phyloP scores from a whole-genome alignment of 352 stramenopile genomes.

The Phytophthora agathidicida region DNA sequence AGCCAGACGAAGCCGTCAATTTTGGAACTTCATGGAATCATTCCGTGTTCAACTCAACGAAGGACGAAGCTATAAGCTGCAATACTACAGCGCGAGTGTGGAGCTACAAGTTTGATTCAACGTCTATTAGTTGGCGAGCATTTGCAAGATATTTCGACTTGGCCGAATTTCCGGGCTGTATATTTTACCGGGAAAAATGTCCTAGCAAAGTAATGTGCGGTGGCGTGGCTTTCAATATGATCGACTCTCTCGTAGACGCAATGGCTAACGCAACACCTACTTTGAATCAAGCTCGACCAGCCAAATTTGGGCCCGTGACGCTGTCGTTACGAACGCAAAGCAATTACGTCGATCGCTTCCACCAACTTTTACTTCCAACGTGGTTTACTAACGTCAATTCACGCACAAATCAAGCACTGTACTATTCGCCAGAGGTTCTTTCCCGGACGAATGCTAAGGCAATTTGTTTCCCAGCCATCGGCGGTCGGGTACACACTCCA shows the following conservation, averaged over 20 bases:
- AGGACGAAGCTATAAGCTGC: background rate
- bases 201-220: slow-evolving; percentile 1
- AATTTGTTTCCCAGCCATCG: slow-evolving; percentile 31
- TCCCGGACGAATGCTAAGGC: background rate
- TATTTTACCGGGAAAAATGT: slow-evolving; percentile 23
- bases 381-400: slow-evolving; percentile 36
- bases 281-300: background rate
- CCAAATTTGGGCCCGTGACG: background rate
- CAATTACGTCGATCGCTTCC: slow-evolving; percentile 43
- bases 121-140: slow-evolving; percentile 34
- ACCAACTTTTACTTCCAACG: slow-evolving; percentile 42
- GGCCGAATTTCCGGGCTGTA: slow-evolving; percentile 21
- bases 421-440: slow-evolving; percentile 35
- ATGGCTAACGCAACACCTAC: background rate
- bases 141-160: slow-evolving; percentile 29
- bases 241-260: slow-evolving; percentile 30
- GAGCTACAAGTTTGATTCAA: slow-evolving; percentile 51
- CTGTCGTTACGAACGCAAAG: slow-evolving; percentile 28
- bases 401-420: slow-evolving; percentile 35
- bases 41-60: slow-evolving; percentile 25
- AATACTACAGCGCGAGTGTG: slow-evolving; percentile 10
- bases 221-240: slow-evolving; percentile 30
- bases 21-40: slow-evolving; percentile 42
- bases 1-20: slow-evolving; percentile 33
- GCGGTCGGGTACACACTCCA: background rate